Base-by-base conservation (phyloP, 2,329 filamentous ascomycete genomes). In the Cercospora berteroae region DNA sequence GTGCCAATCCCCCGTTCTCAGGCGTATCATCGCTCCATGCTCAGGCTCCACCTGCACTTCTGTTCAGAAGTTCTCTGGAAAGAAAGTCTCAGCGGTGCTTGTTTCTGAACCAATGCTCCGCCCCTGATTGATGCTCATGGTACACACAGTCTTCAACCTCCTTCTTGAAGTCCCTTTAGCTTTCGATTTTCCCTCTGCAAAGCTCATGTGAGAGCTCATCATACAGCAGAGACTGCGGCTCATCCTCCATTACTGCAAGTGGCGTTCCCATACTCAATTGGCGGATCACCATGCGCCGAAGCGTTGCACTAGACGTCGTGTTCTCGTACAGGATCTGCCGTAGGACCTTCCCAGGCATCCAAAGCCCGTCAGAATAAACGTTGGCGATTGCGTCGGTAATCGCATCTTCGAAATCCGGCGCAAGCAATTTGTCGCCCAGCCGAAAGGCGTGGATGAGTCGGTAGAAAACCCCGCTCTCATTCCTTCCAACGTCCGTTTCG, bases 101-200 rank as follows among this genome's bases (percentile, higher is more conserved):
- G 33, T n/a, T 55, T 18, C 59, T 64, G 25, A 63, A 63, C 39
- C 62, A 68, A 18, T 68, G 29, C 61, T 65, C 63, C 12, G 20
- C 33, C 4, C 66, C 66, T 31, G 42, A 2, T 13, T 16, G n/a
- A 36, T 68, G 66, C 48, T 65, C 62, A n/a, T 68, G 66, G 16
- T 50, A 65, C 13, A 5, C 20, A 27, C 66, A 68, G 13, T n/a
- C 36, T 5, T 62, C 42, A n/a, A 57, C 58, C 4, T 27, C 44
- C 18, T 33, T 42, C 39, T 60, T 42, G 18, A 66, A 18, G n/a
- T 58, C 66, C 50, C 12, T 10, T 3, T 29, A 13, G 23, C 12
- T n/a, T 27, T 56, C 23, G 12, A 29, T 10, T 29, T 20, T 4
- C 50, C 50, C 25, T 12, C 23, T 27, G 48, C 48, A 23, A 23